Conservation (phyloP, 495 filamentous ascomycete genomes). For the Articulospora tetracladia region DNA sequence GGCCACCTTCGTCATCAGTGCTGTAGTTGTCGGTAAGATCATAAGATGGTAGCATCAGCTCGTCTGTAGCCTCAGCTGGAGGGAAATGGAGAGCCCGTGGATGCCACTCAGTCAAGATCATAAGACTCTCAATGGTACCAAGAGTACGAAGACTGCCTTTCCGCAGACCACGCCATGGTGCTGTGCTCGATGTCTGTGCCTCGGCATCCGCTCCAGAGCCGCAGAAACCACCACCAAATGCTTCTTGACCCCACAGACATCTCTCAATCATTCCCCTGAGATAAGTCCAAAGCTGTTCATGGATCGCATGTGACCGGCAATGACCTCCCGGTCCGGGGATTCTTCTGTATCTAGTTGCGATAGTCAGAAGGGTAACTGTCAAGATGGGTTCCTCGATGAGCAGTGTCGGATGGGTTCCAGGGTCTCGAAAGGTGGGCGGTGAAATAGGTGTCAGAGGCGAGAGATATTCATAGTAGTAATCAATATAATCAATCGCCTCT, state of each 20-base stretch:
- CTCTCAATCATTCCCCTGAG: constrained; percentile 90
- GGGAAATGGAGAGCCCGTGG: constrained; percentile 93
- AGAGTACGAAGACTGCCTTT: constrained; percentile 83
- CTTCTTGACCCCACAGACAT: constrained; percentile 92
- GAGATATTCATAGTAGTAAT: constrained; percentile 89
- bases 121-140: constrained; percentile 87
- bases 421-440: constrained; percentile 75
- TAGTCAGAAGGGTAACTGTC: constrained; percentile 83
- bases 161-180: constrained; percentile 51
- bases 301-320: constrained; percentile 85
- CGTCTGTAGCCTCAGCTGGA: constrained; percentile 70
- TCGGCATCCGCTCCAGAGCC: constrained; percentile 65
- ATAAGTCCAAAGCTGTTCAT: constrained; percentile 94
- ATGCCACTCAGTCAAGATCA: constrained; percentile 97
- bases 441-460: constrained; percentile 90
- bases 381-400: constrained; percentile 90
- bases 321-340: constrained; percentile 76
- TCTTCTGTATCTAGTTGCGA: constrained; percentile 79
- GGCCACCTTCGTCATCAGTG: constrained; percentile 41
- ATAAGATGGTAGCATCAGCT: constrained; percentile 49
- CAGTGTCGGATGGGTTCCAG: constrained; percentile 67
- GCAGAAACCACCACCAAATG: constrained; percentile 83
- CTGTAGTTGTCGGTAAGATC: constrained; percentile 42
- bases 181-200: constrained; percentile 58
- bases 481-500: constrained; percentile 88